phyloP scores from a whole-genome alignment of 2,329 filamentous ascomycete species.

The Talaromyces sp. region DNA sequence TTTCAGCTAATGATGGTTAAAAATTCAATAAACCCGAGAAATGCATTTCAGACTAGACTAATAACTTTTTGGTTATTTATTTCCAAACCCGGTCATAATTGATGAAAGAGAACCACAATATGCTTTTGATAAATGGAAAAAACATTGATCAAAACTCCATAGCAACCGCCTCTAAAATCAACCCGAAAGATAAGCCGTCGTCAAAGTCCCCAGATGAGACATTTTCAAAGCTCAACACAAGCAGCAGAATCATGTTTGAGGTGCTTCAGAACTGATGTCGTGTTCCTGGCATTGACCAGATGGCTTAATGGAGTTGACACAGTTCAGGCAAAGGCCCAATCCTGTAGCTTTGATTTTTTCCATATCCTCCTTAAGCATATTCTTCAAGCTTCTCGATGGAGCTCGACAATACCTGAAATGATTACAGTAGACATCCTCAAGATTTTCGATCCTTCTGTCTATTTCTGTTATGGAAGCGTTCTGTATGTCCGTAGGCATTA shows the following conservation, averaged over 20 bases:
- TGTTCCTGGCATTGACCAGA: background rate
- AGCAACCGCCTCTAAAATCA: background rate
- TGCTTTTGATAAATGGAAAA: too few species aligned
- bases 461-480: background rate
- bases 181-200: background rate
- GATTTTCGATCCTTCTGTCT: slow-evolving; percentile 22
- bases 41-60: background rate
- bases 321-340: slow-evolving; percentile 20
- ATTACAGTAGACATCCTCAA: background rate
- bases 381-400: background rate
- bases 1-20: too few species aligned
- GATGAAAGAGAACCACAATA: too few species aligned
- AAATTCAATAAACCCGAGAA: too few species aligned
- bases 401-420: background rate
- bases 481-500: background rate
- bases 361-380: background rate
- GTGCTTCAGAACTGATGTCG: background rate
- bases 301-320: background rate
- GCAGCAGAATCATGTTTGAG: background rate
- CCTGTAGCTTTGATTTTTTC: background rate
- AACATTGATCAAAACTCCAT: too few species aligned
- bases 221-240: background rate
- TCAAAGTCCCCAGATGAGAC: background rate
- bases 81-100: too few species aligned
- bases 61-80: background rate